Conservation (phyloP, 768 basidiomycete genomes). For the Pleurotus eryngii region DNA sequence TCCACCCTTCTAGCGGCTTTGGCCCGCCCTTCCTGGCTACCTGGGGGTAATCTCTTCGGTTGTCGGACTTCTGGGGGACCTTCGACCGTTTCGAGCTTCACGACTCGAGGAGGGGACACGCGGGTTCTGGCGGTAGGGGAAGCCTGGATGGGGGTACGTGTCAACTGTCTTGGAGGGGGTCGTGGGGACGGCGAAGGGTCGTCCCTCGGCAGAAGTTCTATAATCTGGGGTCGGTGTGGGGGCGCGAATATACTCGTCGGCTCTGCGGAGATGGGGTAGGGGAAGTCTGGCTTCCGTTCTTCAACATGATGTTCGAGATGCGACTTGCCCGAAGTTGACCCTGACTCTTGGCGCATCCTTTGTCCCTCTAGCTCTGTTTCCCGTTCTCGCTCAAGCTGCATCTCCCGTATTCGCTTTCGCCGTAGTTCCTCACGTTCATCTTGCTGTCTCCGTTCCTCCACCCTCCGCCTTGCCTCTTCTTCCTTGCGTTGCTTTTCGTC, state of each 20-base stretch:
- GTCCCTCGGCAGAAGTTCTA: conserved; percentile 1
- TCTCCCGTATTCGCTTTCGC: neutral
- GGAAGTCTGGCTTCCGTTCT: neutral
- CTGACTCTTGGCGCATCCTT: neutral
- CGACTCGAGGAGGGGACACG: conserved; percentile 1
- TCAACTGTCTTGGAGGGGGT: neutral
- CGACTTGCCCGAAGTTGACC: neutral
- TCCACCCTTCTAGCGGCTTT: conserved; percentile 45
- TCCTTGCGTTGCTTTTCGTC: neutral
- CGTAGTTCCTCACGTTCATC: neutral
- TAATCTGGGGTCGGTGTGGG: neutral
- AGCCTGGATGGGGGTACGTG: neutral
- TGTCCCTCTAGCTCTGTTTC: neutral
- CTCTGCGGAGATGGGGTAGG: conserved; percentile 1
- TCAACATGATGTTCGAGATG: neutral
- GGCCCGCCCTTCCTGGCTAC: conserved; percentile 43
- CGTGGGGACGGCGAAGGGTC: neutral
- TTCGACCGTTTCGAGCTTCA: conserved; percentile 5
- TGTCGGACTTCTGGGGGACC: neutral
- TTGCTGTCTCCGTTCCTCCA: neutral
- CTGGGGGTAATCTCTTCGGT: conserved; percentile 43
- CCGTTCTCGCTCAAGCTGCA: conserved; percentile 3
- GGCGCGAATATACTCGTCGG: neutral
- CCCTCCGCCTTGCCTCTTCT: neutral
- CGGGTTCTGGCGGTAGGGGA: neutral